A percentile compares a stretch with the other conserved stretches of the same genome.
Conservation (phyloP, 768 basidiomycete genomes). For the Royoungia palumana region DNA sequence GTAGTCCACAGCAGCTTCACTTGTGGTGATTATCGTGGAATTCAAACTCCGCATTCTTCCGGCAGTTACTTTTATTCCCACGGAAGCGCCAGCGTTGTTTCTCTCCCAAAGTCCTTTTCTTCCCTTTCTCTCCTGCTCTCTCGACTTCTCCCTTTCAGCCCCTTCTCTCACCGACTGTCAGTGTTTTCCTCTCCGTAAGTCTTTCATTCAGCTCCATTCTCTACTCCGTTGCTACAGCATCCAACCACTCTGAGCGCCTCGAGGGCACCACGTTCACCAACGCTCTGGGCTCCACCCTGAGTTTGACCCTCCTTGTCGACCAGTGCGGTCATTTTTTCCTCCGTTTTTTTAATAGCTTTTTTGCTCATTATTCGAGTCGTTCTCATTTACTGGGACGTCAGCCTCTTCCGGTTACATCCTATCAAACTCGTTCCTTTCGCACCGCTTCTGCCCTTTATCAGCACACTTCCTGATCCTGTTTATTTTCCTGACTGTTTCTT, state of each 20-base stretch:
- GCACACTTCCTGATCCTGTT: constrained; percentile 10
- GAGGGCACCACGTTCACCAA: constrained; percentile 28
- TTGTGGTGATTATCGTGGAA: constrained; percentile 12
- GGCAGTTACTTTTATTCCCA: constrained; percentile 30
- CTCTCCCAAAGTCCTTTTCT: constrained; percentile 35
- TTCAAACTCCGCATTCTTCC: constrained; percentile 45
- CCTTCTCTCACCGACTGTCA: constrained; percentile 13
- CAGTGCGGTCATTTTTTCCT: constrained; percentile 6
- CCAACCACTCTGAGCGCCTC: constrained; percentile 21
- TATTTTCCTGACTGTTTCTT: constrained; percentile 14
- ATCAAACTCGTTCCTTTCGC: constrained; percentile 29
- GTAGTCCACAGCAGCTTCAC: too few species aligned
- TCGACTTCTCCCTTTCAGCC: constrained; percentile 23
- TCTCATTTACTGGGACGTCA: constrained; percentile 23
- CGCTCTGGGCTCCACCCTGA: constrained; percentile 7
- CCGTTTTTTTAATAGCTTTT: background rate
- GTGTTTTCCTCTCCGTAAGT: constrained; percentile 24
- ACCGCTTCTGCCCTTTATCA: constrained; percentile 28
- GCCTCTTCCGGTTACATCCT: constrained; percentile 36
- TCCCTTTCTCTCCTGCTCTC: constrained; percentile 28
- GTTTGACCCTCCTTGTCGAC: background rate
- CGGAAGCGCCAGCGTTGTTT: constrained; percentile 45
- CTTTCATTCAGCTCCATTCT: background rate
- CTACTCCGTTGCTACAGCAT: constrained; percentile 8
- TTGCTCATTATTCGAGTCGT: background rate